Base-by-base conservation (phyloP, 805 yeast species). In the baker's yeast (Saccharomyces cerevisiae) region DNA sequence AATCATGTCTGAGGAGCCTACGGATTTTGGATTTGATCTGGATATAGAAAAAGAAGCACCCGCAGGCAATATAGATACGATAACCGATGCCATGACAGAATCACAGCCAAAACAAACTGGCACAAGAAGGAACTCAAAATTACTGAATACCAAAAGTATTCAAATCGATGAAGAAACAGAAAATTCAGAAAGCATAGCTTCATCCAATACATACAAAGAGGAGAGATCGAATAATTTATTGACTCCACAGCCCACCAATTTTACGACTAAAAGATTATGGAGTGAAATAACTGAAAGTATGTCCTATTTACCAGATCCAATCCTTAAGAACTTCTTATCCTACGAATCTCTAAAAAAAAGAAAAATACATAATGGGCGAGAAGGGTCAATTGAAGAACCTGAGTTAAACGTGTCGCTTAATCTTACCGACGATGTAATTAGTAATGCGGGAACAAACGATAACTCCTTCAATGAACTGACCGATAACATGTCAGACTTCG, bases 21-120 rank as follows among this genome's bases (percentile, higher is more conserved):
- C 74, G 31, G 85, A 80, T 53, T 70, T 81, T 53, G 84, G 79
- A 28, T 72, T 84, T 48, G 84, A 82, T 60, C 72, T 83, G 49
- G 80, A 76, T 51, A 67, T 74, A 50, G 78, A 73, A 11, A 65
- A 73, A 50, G 73, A 66, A 43, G 75, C 58, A 2, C 54, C 46
- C 6, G 51, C 53, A 21, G 72, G 69, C 17, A 67, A 65, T 46
- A 68, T 64, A n/a, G 66, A 59, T 47, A 76, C 54, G 10, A 51
- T 49, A n/a, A 53, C 46, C 8, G 72, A 68, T 54, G 70, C 63
- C 49, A 53, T 64, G 22, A 70, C 63, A 17, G 59, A 62, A 4
- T 17, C 30, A 27, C 32, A 22, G 2, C 36, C 27, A 24, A 31
- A 41, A 22, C 46, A 28, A 46, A 52, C 50, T 31, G 41, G 49